phyloP scores from a whole-genome alignment of 305 asterid genomes.

The Stenogyne calaminthoides region DNA sequence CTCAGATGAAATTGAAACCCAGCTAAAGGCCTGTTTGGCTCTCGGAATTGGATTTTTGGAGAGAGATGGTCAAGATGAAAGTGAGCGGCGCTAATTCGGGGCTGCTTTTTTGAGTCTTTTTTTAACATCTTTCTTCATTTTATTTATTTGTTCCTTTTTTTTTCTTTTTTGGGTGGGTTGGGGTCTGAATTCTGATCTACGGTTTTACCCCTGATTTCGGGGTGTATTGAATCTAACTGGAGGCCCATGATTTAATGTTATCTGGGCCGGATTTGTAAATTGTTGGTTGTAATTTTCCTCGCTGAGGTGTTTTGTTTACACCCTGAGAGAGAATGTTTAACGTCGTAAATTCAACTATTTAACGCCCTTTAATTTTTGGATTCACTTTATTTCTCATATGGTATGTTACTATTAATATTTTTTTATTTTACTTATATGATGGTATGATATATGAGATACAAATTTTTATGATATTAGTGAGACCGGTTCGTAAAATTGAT shows the following conservation, averaged over 20 bases:
- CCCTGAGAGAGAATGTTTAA: conserved; percentile 41
- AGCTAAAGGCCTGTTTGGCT: too few relatives aligned
- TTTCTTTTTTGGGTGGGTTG: too few relatives aligned
- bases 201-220: neutral
- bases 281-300: conserved; percentile 43
- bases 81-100: neutral
- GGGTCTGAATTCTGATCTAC: too few relatives aligned
- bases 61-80: conserved; percentile 45
- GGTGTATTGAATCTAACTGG: conserved; percentile 27
- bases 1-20: conserved; percentile 42
- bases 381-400: neutral
- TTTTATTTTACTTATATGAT: too few relatives aligned
- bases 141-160: neutral
- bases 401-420: too few relatives aligned
- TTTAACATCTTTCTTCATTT: conserved; percentile 44
- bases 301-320: conserved; percentile 47
- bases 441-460: too few relatives aligned
- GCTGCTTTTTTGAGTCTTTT: conserved; percentile 29
- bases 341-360: conserved; percentile 12
- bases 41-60: neutral
- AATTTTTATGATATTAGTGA: too few relatives aligned
- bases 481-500: too few relatives aligned
- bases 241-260: conserved; percentile 30
- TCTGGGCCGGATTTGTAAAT: conserved; percentile 49
- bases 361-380: neutral